A percentile compares a stretch with the other conserved stretches of the same genome.
These are phyloP conservation scores for Chrysoporthe austroafricana DNA, from an alignment of 2,329 filamentous ascomycete genomes.

Conservation along the genomic window DNA sequence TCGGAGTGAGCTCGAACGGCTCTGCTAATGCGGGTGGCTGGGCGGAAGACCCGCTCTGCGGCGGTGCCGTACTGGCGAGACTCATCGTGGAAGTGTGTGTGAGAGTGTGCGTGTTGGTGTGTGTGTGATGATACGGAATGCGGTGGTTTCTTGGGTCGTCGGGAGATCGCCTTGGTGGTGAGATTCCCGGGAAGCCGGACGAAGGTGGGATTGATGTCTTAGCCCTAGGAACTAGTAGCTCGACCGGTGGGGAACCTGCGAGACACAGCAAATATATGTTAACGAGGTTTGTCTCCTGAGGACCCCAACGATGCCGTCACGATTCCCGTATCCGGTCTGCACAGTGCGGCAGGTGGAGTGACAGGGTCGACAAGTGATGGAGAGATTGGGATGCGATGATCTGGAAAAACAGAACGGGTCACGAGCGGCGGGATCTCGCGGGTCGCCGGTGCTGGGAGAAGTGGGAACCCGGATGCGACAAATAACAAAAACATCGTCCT, in stretches of 20 bases:
- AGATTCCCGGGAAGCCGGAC: constrained; percentile 14
- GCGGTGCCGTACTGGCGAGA: constrained; percentile 33
- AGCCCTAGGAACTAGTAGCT: constrained; percentile 11
- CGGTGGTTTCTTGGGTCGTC: constrained; percentile 7
- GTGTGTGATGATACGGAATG: constrained; percentile 6
- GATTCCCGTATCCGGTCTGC: constrained; percentile 7
- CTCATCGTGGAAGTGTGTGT: constrained; percentile 34
- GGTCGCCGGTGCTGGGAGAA: constrained; percentile 6
- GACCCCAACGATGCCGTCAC: constrained; percentile 14
- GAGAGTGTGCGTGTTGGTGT: neutral
- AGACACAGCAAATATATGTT: constrained; percentile 25
- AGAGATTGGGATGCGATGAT: constrained; percentile 12
- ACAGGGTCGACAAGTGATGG: constrained; percentile 11
- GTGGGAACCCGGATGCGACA: neutral
- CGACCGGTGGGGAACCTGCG: constrained; percentile 19
- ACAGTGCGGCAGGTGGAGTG: constrained; percentile 19
- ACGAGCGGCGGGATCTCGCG: neutral
- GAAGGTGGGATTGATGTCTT: constrained; percentile 17
- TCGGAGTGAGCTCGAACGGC: constrained; percentile 31
- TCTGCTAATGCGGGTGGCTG: constrained; percentile 35
- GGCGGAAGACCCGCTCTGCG: constrained; percentile 36
- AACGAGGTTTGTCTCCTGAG: constrained; percentile 20
- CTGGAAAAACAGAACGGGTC: constrained; percentile 15
- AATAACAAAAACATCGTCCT: constrained; percentile 3
- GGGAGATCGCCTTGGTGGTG: constrained; percentile 11